Percentiles rank a stretch among this genome's conserved stretches.
These are phyloP conservation scores for Linaria vulgaris DNA, from an alignment of 257 asterid genomes.

Conservation along the genomic window DNA sequence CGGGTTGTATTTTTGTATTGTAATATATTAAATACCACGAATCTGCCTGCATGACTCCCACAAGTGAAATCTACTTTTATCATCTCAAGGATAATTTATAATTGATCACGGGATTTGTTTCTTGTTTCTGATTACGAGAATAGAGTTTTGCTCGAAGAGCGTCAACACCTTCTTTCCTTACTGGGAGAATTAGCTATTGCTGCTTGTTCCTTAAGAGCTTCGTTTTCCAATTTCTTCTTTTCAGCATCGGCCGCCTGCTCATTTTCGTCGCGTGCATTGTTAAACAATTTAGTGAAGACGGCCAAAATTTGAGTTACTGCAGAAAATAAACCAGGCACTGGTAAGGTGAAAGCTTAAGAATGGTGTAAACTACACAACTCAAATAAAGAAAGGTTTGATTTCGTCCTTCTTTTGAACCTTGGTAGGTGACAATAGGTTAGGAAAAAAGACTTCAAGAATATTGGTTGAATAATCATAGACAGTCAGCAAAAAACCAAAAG, in stretches of 20 bases:
- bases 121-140: conserved; percentile 42
- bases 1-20: no score
- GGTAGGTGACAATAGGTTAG: background rate
- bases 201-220: conserved; percentile 84
- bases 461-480: background rate
- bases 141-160: conserved; percentile 49
- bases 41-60: conserved; percentile 7
- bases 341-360: background rate
- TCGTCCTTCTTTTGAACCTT: background rate
- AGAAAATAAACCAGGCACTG: conserved; percentile 22
- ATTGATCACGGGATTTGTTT: conserved; percentile 41
- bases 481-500: background rate
- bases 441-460: conserved; percentile 1
- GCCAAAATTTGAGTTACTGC: conserved; percentile 90
- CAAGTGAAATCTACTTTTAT: conserved; percentile 10
- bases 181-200: conserved; percentile 67
- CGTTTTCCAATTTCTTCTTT: conserved; percentile 91
- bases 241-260: conserved; percentile 83
- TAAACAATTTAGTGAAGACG: conserved; percentile 80
- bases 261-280: conserved; percentile 85
- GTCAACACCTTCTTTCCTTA: conserved; percentile 65
- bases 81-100: conserved; percentile 5
- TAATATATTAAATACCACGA: background rate
- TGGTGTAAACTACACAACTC: no score
- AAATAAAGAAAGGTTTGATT: background rate